Conservation (phyloP, 495 filamentous ascomycete species). For the Jackrogersella minutella region DNA sequence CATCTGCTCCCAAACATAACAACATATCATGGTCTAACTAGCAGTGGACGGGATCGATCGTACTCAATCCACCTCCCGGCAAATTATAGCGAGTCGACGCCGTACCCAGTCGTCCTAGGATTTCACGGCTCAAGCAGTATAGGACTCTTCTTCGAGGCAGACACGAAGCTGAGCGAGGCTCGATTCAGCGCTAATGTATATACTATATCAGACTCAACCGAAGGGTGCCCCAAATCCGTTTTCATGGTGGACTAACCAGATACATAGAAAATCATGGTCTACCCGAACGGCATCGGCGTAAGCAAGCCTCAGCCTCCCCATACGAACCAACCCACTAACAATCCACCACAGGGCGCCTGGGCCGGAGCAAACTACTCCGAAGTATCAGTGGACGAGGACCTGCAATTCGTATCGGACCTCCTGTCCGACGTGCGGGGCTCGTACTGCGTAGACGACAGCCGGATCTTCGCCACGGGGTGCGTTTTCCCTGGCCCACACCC, state of each 20-base stretch:
- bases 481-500: background rate
- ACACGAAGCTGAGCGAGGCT: constrained; percentile 41
- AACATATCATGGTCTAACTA: constrained; percentile 35
- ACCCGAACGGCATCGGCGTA: constrained; percentile 43
- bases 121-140: constrained; percentile 46
- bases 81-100: constrained; percentile 34
- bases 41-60: constrained; percentile 36
- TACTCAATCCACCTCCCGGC: constrained; percentile 43
- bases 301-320: background rate
- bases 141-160: constrained; percentile 46
- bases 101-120: constrained; percentile 43
- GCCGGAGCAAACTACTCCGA: constrained; percentile 46
- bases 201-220: too few species aligned
- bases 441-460: constrained; percentile 60
- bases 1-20: constrained; percentile 34
- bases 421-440: constrained; percentile 51
- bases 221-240: too few species aligned
- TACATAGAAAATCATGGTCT: constrained; percentile 46
- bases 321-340: background rate
- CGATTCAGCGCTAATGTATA: constrained; percentile 39
- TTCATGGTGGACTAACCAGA: background rate
- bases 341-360: constrained; percentile 39
- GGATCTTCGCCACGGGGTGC: constrained; percentile 60
- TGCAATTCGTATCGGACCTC: constrained; percentile 58
- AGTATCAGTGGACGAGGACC: constrained; percentile 51